These are phyloP conservation scores for Xylaria sp. DNA, from an alignment of 2,329 filamentous ascomycete species.

Conservation along the genomic window DNA sequence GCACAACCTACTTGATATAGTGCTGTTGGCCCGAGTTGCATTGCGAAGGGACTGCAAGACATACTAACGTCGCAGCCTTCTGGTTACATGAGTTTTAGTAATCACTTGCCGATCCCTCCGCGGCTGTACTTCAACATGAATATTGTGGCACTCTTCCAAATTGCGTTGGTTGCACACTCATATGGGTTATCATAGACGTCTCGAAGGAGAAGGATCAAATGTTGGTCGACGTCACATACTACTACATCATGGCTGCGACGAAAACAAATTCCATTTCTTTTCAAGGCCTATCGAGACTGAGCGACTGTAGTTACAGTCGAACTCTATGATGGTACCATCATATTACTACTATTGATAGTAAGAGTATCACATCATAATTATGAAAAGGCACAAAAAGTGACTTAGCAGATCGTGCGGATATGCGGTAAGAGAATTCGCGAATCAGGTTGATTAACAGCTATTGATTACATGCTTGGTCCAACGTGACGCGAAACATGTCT, in stretches of 20 bases:
- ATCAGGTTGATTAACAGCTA: slow-evolving; percentile 20
- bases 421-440: slow-evolving; percentile 13
- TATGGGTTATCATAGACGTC: slow-evolving; percentile 10
- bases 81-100: slow-evolving; percentile 40
- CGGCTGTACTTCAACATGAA: slow-evolving; percentile 22
- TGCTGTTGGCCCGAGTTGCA: slow-evolving; percentile 26
- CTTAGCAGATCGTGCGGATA: slow-evolving; percentile 14
- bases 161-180: slow-evolving; percentile 21
- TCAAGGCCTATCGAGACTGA: not conserved
- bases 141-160: slow-evolving; percentile 34
- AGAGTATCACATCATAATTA: slow-evolving; percentile 16
- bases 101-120: slow-evolving; percentile 37
- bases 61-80: slow-evolving; percentile 12
- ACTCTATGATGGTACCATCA: not conserved
- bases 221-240: slow-evolving; percentile 7
- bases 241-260: slow-evolving; percentile 6
- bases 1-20: slow-evolving; percentile 22
- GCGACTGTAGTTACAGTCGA: not conserved
- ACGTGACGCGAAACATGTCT: slow-evolving; percentile 34
- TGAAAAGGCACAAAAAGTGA: slow-evolving; percentile 1
- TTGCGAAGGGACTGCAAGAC: slow-evolving; percentile 3
- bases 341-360: slow-evolving; percentile 21
- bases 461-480: slow-evolving; percentile 29
- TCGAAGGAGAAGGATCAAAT: slow-evolving; percentile 12
- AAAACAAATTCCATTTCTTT: slow-evolving; percentile 8